phyloP scores from a whole-genome alignment of 495 filamentous ascomycete species.

The Penicillium samsonianum region DNA sequence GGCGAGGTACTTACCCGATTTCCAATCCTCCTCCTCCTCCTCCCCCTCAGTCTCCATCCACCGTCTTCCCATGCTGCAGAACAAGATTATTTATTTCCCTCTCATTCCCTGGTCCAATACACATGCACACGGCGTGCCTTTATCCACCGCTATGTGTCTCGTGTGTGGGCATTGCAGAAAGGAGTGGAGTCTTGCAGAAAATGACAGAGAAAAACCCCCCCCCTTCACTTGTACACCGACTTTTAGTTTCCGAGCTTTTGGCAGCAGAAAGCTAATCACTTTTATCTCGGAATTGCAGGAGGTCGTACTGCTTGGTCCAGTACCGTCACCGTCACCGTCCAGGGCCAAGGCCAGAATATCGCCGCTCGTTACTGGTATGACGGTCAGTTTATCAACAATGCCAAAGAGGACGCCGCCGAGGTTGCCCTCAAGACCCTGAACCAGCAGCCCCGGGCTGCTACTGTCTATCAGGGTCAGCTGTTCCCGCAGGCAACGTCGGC shows the following conservation, averaged over 20 bases:
- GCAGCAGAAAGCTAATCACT: slow-evolving; percentile 29
- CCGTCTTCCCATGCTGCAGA: slow-evolving; percentile 7
- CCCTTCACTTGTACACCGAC: slow-evolving; percentile 41
- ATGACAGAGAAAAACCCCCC: slow-evolving; percentile 7
- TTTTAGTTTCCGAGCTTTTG: slow-evolving; percentile 31
- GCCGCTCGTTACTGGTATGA: slow-evolving; percentile 88
- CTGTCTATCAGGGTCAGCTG: slow-evolving; percentile 32
- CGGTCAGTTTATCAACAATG: slow-evolving; percentile 80
- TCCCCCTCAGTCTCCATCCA: not conserved
- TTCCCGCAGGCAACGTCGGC: slow-evolving; percentile 17
- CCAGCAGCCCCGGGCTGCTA: slow-evolving; percentile 25
- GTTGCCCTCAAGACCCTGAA: slow-evolving; percentile 56
- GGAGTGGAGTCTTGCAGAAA: slow-evolving; percentile 34
- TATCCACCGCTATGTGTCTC: slow-evolving; percentile 16
- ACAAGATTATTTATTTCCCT: slow-evolving; percentile 7
- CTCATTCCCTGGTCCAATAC: not conserved
- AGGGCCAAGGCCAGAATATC: slow-evolving; percentile 51
- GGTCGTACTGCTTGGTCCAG: slow-evolving; percentile 91
- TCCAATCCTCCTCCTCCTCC: slow-evolving; percentile 3
- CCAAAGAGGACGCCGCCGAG: slow-evolving; percentile 88
- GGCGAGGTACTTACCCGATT: slow-evolving; percentile 62
- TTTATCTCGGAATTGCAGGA: slow-evolving; percentile 51
- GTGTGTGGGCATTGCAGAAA: slow-evolving; percentile 27
- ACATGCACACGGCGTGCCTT: slow-evolving; percentile 2
- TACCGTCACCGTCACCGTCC: slow-evolving; percentile 66